Percentiles rank a stretch among this genome's conserved stretches.
Evolutionary conservation across 164 flowering plant species (phyloP).

Genomic region (Litsea cubeba): DNA sequence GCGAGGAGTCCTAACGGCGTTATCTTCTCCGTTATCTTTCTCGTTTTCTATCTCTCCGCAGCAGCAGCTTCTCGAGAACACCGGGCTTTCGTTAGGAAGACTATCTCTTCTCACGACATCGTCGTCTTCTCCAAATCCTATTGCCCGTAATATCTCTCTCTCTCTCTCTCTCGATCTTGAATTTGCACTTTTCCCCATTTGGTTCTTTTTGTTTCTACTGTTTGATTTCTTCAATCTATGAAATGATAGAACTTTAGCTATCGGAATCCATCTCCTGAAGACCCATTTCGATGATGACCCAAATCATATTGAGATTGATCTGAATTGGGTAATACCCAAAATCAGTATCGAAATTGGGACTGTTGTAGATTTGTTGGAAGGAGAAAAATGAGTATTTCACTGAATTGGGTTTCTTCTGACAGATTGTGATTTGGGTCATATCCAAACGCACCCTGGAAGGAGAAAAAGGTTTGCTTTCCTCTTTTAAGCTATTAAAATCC

Average conservation of each 20-base stretch:
- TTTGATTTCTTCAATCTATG: not conserved
- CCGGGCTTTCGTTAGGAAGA: slow-evolving; percentile 56
- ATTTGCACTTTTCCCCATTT: not conserved
- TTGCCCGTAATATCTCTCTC: slow-evolving; percentile 58
- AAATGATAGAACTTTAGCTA: not conserved
- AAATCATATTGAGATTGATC: too few relatives aligned
- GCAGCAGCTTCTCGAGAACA: slow-evolving; percentile 11
- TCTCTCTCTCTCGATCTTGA: not conserved
- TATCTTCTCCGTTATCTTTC: slow-evolving; percentile 5
- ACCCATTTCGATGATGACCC: too few relatives aligned
- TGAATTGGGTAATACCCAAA: too few relatives aligned
- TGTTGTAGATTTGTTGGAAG: too few relatives aligned
- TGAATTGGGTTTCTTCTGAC: too few relatives aligned
- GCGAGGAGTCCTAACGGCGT: not conserved
- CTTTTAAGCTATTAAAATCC: too few relatives aligned
- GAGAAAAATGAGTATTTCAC: too few relatives aligned
- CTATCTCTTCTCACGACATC: slow-evolving; percentile 59
- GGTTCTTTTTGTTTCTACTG: not conserved
- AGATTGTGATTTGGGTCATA: too few relatives aligned
- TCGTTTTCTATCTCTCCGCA: not conserved
- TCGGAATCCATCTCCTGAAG: not conserved
- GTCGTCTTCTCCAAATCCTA: slow-evolving; percentile 89
- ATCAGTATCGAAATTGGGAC: too few relatives aligned
- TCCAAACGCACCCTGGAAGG: too few relatives aligned
- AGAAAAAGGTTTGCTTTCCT: too few relatives aligned